A percentile compares a stretch with the other conserved stretches of the same genome.
Evolutionary conservation across 2,329 filamentous ascomycete genomes (phyloP).

Genomic region (Colletotrichum sp.): DNA sequence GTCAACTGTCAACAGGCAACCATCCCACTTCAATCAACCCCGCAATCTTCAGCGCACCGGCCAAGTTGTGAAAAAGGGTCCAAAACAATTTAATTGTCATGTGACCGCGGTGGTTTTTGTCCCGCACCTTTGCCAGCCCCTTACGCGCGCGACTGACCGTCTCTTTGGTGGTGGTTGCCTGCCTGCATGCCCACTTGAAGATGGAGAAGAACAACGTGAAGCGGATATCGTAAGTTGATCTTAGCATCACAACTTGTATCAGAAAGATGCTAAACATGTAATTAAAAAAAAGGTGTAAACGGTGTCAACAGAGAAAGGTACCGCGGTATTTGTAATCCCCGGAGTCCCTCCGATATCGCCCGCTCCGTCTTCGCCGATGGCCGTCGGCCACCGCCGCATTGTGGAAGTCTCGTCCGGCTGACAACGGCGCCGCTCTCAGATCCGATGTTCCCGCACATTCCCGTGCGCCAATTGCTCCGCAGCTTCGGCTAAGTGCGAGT

Average conservation of each 20-base stretch:
- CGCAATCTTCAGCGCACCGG: background rate
- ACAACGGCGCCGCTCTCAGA: background rate
- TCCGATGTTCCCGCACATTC: constrained; percentile 22
- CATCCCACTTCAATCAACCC: background rate
- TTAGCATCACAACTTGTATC: fast-evolving
- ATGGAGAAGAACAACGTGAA: constrained; percentile 7
- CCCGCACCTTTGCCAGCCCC: background rate
- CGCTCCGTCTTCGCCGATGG: background rate
- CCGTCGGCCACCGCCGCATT: background rate
- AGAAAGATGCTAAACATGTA: background rate
- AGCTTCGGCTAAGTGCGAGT: constrained; percentile 19
- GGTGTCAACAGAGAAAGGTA: constrained; percentile 17
- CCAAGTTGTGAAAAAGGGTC: background rate
- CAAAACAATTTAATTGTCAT: background rate
- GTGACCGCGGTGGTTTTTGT: background rate
- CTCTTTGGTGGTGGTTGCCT: background rate
- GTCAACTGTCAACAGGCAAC: background rate
- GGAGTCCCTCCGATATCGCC: background rate
- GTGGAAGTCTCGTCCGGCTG: background rate
- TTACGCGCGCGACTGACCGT: background rate
- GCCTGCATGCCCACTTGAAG: background rate
- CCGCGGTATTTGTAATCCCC: background rate
- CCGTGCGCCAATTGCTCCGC: constrained; percentile 21
- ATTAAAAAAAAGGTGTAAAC: background rate
- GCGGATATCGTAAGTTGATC: constrained; percentile 6